These are phyloP conservation scores for Streptanthus diversifolius DNA, from an alignment of 345 rosid genomes.

Conservation along the genomic window DNA sequence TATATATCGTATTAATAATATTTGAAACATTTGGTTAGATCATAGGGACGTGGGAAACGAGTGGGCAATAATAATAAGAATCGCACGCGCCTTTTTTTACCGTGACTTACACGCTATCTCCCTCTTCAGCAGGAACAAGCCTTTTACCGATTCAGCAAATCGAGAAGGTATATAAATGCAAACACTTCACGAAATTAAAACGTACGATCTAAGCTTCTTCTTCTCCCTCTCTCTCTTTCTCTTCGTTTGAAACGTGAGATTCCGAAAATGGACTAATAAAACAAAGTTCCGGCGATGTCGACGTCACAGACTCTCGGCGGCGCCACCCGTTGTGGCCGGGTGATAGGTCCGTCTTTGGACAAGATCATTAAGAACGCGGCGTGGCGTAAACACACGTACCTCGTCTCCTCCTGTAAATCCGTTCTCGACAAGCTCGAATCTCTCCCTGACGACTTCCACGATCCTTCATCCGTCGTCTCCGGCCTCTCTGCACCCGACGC, in stretches of 20 bases:
- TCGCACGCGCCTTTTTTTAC: conserved; percentile 15
- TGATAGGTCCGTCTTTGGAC: conserved; percentile 75
- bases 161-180: conserved; percentile 24
- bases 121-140: conserved; percentile 25
- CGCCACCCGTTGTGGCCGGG: conserved; percentile 73
- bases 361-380: conserved; percentile 94
- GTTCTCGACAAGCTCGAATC: conserved; percentile 77
- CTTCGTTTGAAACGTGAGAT: background rate
- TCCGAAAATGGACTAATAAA: background rate
- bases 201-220: conserved; percentile 27
- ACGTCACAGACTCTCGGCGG: conserved; percentile 79
- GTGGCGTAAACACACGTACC: conserved; percentile 89
- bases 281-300: conserved; percentile 42
- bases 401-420: conserved; percentile 85
- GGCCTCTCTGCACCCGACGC: conserved; percentile 67
- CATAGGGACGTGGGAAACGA: conserved; percentile 28
- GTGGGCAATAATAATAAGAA: background rate
- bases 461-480: conserved; percentile 48
- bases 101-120: conserved; percentile 17
- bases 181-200: background rate
- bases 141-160: conserved; percentile 37
- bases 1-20: background rate
- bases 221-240: background rate
- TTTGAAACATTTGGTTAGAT: background rate
- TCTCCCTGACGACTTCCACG: conserved; percentile 43